phyloP scores from a whole-genome alignment of 2,329 filamentous ascomycete genomes.

The Macroventuria anomochaeta region DNA sequence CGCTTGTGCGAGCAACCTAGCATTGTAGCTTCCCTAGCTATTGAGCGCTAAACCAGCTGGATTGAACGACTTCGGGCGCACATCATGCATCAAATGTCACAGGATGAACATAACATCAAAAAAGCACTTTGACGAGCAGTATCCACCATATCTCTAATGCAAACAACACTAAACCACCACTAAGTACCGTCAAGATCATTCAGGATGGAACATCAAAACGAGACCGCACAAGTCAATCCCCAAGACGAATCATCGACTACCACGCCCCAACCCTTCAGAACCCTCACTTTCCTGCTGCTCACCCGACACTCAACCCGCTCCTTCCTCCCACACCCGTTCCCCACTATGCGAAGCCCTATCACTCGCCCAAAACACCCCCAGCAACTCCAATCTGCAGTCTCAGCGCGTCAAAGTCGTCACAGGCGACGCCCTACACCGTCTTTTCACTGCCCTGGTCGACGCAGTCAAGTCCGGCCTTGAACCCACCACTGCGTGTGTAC shows the following conservation, averaged over 20 bases:
- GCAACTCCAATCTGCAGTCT: conserved; percentile 20
- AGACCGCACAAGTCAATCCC: not conserved
- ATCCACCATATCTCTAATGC: too few relatives aligned
- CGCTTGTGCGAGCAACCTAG: too few relatives aligned
- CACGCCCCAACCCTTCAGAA: not conserved
- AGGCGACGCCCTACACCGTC: conserved; percentile 20
- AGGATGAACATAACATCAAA: too few relatives aligned
- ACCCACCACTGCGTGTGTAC: too few relatives aligned
- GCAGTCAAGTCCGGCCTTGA: conserved; percentile 5
- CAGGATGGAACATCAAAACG: not conserved
- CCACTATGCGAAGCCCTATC: not conserved
- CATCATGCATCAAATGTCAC: too few relatives aligned
- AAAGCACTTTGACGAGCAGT: too few relatives aligned
- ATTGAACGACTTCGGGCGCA: too few relatives aligned
- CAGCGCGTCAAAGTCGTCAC: conserved; percentile 20
- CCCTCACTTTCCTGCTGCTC: not conserved
- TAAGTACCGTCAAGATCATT: not conserved
- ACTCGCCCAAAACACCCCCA: conserved; percentile 14
- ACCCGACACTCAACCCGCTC: conserved; percentile 14
- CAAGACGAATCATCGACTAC: not conserved
- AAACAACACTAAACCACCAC: too few relatives aligned
- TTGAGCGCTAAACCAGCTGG: too few relatives aligned
- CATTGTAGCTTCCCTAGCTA: too few relatives aligned
- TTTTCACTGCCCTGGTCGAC: conserved; percentile 16
- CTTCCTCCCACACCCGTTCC: conserved; percentile 14